phyloP scores from a whole-genome alignment of 176 grass and related monocot genomes.

The Calamus simplicifolius region DNA sequence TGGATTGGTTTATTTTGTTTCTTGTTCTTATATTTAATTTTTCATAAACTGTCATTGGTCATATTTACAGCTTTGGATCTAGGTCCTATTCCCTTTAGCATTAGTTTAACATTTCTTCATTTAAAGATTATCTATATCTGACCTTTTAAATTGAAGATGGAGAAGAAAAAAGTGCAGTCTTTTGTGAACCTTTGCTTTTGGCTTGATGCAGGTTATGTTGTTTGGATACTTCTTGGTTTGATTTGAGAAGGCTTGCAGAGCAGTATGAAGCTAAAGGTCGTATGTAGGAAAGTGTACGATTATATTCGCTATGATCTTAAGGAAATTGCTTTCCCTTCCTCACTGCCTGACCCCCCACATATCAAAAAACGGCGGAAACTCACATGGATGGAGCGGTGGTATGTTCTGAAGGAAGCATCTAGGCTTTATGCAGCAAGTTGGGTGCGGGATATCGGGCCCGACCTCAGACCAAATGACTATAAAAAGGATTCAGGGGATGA shows the following conservation, averaged over 20 bases:
- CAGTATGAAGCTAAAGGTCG: slow-evolving; percentile 50
- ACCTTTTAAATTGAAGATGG: too few relatives aligned
- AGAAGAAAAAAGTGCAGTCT: too few relatives aligned
- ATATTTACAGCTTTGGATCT: too few relatives aligned
- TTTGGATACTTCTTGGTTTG: too few relatives aligned
- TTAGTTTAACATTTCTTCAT: too few relatives aligned
- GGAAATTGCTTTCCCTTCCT: slow-evolving; percentile 69
- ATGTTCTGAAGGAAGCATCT: slow-evolving; percentile 54
- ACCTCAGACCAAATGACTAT: slow-evolving; percentile 49
- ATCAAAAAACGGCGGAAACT: slow-evolving; percentile 38
- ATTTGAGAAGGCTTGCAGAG: background rate
- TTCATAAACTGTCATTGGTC: too few relatives aligned
- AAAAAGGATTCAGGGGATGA: slow-evolving; percentile 12
- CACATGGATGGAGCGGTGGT: slow-evolving; percentile 34
- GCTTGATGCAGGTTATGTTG: too few relatives aligned
- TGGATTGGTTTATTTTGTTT: too few relatives aligned
- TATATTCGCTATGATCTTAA: slow-evolving; percentile 59
- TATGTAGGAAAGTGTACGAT: slow-evolving; percentile 50
- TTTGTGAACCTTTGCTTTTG: too few relatives aligned
- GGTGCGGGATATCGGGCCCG: slow-evolving; percentile 41
- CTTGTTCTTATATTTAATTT: too few relatives aligned
- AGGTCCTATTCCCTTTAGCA: too few relatives aligned
- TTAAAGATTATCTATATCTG: too few relatives aligned
- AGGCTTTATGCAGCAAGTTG: slow-evolving; percentile 32
- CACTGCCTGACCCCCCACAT: slow-evolving; percentile 48